Percentiles rank a stretch among this genome's conserved stretches.
phyloP scores from a whole-genome alignment of 805 yeast genomes.

The Gaillardinia entomophila region DNA sequence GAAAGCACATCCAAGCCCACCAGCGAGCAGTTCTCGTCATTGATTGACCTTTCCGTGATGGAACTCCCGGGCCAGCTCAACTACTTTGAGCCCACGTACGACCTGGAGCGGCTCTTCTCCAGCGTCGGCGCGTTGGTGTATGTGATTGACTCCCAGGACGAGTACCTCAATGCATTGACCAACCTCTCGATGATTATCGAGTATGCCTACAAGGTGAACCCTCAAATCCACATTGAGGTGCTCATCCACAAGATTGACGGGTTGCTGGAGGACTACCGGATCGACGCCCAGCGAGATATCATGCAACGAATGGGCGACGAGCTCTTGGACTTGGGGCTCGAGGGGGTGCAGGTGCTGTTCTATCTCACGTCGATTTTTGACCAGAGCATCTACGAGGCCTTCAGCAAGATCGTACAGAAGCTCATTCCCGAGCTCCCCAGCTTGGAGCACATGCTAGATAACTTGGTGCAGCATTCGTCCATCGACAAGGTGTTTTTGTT shows the following conservation, averaged over 20 bases:
- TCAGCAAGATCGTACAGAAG: conserved; percentile 88
- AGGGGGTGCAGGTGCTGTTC: conserved; percentile 86
- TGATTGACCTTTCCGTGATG: conserved; percentile 83
- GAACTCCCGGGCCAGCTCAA: conserved; percentile 94
- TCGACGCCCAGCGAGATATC: conserved; percentile 93
- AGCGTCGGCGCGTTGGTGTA: conserved; percentile 88
- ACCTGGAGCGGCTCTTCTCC: conserved; percentile 68
- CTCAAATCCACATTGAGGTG: conserved; percentile 83
- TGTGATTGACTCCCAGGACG: conserved; percentile 94
- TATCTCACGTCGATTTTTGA: conserved; percentile 93
- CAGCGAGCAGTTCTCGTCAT: conserved; percentile 73
- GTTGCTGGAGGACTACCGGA: conserved; percentile 83
- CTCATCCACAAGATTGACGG: conserved; percentile 96
- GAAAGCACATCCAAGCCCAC: conserved; percentile 90
- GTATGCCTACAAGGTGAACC: conserved; percentile 79
- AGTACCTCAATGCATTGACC: conserved; percentile 85
- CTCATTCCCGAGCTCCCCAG: conserved; percentile 84
- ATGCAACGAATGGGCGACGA: conserved; percentile 96
- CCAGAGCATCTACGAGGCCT: conserved; percentile 93
- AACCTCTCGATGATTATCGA: conserved; percentile 84
- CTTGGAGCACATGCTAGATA: conserved; percentile 82
- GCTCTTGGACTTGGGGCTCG: conserved; percentile 79
- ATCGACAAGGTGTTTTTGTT: conserved; percentile 91
- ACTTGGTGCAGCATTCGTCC: conserved; percentile 80
- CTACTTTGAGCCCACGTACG: conserved; percentile 80